phyloP scores from a whole-genome alignment of 139 green algal genomes.

The Picochlorum sp. region DNA sequence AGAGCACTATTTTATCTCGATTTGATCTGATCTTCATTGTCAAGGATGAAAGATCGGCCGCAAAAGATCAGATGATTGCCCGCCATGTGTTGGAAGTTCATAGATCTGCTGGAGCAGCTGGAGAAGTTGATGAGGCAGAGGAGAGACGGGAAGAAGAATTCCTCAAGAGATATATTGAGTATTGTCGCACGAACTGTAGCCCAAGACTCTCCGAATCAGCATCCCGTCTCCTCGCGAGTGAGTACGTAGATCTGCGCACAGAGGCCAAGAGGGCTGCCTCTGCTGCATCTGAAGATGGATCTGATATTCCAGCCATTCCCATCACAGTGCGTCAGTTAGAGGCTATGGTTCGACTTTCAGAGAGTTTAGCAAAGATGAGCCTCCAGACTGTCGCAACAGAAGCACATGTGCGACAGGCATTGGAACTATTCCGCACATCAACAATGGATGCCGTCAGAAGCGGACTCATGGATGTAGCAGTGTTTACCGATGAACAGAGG shows the following conservation, averaged over 20 bases:
- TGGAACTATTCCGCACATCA: conserved; percentile 74
- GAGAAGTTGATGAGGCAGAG: conserved; percentile 32
- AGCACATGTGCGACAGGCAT: conserved; percentile 67
- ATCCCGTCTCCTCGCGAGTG: conserved; percentile 49
- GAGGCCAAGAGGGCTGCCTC: conserved; percentile 44
- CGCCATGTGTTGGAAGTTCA: conserved; percentile 71
- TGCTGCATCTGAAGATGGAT: conserved; percentile 25
- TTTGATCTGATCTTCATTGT: conserved; percentile 99
- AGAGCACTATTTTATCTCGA: conserved; percentile 96
- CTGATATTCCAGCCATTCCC: conserved; percentile 66
- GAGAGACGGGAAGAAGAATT: conserved; percentile 58
- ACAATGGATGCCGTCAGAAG: conserved; percentile 70
- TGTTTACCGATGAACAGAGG: conserved; percentile 64
- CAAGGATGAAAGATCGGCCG: conserved; percentile 70
- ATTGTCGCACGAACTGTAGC: conserved; percentile 57
- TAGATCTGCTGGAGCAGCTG: conserved; percentile 12
- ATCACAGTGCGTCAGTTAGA: conserved; percentile 97
- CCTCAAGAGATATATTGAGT: conserved; percentile 91
- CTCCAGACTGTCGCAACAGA: conserved; percentile 57
- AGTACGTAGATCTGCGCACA: conserved; percentile 84
- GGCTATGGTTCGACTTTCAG: conserved; percentile 86
- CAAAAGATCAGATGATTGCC: conserved; percentile 67
- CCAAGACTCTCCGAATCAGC: conserved; percentile 69
- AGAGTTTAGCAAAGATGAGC: conserved; percentile 89
- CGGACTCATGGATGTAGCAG: conserved; percentile 51